phyloP scores from a whole-genome alignment of 495 filamentous ascomycete species.

The Penicillium flavigenum region DNA sequence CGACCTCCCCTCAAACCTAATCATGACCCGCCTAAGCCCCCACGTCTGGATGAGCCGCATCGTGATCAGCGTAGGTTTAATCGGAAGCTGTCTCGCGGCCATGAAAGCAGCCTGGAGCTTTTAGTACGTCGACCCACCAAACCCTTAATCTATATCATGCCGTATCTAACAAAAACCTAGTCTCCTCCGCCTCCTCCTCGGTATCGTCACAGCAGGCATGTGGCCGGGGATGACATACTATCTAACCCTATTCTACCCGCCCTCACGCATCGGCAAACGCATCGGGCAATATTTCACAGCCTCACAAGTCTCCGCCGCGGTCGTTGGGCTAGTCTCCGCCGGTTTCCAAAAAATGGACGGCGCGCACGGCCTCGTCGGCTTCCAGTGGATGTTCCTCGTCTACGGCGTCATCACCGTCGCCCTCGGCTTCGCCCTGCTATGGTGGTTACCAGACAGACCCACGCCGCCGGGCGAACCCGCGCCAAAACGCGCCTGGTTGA shows the following conservation, averaged over 20 bases:
- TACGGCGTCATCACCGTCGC: conserved; percentile 74
- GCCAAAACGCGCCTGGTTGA: conserved; percentile 41
- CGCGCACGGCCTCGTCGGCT: conserved; percentile 70
- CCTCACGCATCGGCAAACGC: conserved; percentile 78
- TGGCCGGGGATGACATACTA: conserved; percentile 97
- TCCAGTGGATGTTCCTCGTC: conserved; percentile 93
- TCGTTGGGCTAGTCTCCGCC: conserved; percentile 85
- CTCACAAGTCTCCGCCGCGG: conserved; percentile 82
- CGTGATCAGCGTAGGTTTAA: conserved; percentile 80
- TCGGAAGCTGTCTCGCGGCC: conserved; percentile 77
- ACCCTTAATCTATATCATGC: neutral
- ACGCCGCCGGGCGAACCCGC: conserved; percentile 58
- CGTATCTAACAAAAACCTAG: conserved; percentile 35
- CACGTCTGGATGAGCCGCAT: conserved; percentile 93
- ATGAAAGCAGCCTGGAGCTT: conserved; percentile 82
- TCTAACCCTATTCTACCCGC: conserved; percentile 87
- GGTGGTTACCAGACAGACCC: conserved; percentile 89
- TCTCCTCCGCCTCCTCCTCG: conserved; percentile 79
- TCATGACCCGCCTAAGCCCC: conserved; percentile 82
- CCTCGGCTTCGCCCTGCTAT: conserved; percentile 70
- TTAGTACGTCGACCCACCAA: conserved; percentile 55
- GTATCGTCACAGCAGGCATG: conserved; percentile 87
- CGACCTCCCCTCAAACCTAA: conserved; percentile 83
- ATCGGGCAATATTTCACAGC: conserved; percentile 91
- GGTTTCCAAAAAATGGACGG: conserved; percentile 93